Evolutionary conservation across 768 basidiomycete genomes (phyloP), one percentile per base, ranked within the genome.

Genomic region (Leucosporidium creatinivorum): DNA sequence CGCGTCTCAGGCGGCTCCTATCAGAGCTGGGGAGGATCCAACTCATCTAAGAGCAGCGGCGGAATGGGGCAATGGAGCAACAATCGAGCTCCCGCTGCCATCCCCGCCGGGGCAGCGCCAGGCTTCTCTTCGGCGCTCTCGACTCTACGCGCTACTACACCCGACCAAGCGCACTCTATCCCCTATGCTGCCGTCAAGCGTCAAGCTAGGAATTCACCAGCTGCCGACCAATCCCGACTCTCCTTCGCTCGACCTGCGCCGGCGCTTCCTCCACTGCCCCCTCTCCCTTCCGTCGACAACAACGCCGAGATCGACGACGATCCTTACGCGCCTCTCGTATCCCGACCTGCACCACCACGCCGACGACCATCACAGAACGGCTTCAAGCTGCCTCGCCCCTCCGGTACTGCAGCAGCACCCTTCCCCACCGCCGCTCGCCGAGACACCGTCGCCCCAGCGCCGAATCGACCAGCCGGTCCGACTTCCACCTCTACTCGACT

Each of bases 81-180:
- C 55, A 30, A 33, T 21, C 30, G 55, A 19, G 13, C 55, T 17
- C 31, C 55, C 3, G 55, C 55, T 9, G 18, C 55, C 55, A 21
- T 56, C 18, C 30, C 55, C 26, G 30, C 30, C 18, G 55, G 55
- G 3, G 55, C 55, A 44, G 39, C 39, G 8, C 39, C 39, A 30
- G 55, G 55, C 19, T 56, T 56, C 55, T 31, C 30, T 18, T 56
- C 55, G 55, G 55, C 55, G 55, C 26, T 56, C 28, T 31, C 28
- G 55, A 56, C 55, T 44, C 15, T 44, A 3, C 39, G 39, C 39
- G 8, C 30, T 33, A 56, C 55, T 10, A 31, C 30, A 33, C 28
- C 28, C 5, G 30, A 19, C 30, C 30, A 56, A 31, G 17, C 30
- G 31, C 55, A 10, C 13, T 15, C 30, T 10, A 17, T 9, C 28